Conservation (phyloP, 805 yeast genomes). For the Candida insectorum region DNA sequence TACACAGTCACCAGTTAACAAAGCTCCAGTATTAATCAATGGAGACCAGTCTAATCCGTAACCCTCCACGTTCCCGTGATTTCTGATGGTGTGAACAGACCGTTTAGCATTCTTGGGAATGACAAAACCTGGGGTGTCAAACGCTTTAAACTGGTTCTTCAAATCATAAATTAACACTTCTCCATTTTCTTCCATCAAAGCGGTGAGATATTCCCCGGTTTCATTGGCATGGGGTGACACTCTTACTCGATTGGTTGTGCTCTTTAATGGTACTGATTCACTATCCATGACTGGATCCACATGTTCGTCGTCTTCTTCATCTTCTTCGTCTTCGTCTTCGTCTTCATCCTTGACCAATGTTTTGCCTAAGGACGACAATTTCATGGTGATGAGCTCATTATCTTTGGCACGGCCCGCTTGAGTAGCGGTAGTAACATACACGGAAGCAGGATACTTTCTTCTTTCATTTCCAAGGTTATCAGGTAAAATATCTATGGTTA, state of each 20-base stretch:
- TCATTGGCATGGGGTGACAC: slow-evolving; percentile 71
- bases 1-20: slow-evolving; percentile 83
- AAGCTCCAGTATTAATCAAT: slow-evolving; percentile 68
- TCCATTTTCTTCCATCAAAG: slow-evolving; percentile 86
- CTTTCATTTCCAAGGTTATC: slow-evolving; percentile 86
- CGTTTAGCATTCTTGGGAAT: slow-evolving; percentile 74
- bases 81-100: slow-evolving; percentile 77
- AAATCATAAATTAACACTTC: slow-evolving; percentile 85
- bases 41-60: slow-evolving; percentile 98
- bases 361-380: slow-evolving; percentile 75
- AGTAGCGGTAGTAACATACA: slow-evolving; percentile 86
- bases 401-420: slow-evolving; percentile 87
- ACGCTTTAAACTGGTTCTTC: slow-evolving; percentile 73
- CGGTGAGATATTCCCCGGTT: slow-evolving; percentile 81
- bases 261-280: slow-evolving; percentile 70
- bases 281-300: slow-evolving; percentile 85
- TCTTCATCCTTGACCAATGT: slow-evolving; percentile 84
- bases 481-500: slow-evolving; percentile 85
- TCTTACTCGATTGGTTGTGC: slow-evolving; percentile 87
- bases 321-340: slow-evolving; percentile 70
- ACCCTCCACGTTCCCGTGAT: slow-evolving; percentile 95
- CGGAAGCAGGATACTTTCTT: slow-evolving; percentile 82
- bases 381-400: slow-evolving; percentile 82
- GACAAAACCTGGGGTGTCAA: slow-evolving; percentile 82
- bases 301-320: slow-evolving; percentile 60